A percentile compares a stretch with the other conserved stretches of the same genome.
Conservation (phyloP, 2,329 filamentous ascomycete genomes). For the Fusarium buxicola region DNA sequence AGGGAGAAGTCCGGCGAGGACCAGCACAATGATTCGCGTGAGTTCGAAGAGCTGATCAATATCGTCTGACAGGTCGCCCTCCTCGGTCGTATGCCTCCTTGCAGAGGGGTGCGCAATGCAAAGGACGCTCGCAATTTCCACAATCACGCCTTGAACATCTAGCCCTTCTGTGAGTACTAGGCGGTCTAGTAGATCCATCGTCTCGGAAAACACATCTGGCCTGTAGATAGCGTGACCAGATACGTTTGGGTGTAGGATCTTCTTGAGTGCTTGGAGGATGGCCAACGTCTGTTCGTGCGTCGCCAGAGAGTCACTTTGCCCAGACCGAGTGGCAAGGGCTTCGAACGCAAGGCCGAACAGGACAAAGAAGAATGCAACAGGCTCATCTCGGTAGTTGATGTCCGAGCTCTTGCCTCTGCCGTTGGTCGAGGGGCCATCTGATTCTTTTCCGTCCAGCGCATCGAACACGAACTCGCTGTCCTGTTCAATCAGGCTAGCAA, state of each 20-base stretch:
- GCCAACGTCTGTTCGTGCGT: constrained; percentile 84
- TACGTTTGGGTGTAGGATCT: constrained; percentile 93
- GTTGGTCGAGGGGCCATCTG: constrained; percentile 59
- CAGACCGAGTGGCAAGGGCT: constrained; percentile 84
- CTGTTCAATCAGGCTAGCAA: constrained; percentile 96
- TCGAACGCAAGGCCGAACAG: constrained; percentile 97
- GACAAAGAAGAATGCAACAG: constrained; percentile 98
- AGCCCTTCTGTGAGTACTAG: constrained; percentile 91
- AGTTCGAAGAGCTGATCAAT: constrained; percentile 98
- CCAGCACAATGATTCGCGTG: constrained; percentile 94
- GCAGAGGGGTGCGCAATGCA: constrained; percentile 94
- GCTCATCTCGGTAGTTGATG: constrained; percentile 98
- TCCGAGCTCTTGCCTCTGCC: constrained; percentile 73
- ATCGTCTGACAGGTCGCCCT: constrained; percentile 89
- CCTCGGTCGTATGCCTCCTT: constrained; percentile 64
- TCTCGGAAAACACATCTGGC: constrained; percentile 95
- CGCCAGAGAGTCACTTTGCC: constrained; percentile 63
- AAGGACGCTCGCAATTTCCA: constrained; percentile 90
- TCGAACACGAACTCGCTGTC: constrained; percentile 98
- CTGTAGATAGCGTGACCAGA: constrained; percentile 97
- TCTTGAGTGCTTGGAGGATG: constrained; percentile 91
- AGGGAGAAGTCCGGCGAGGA: constrained; percentile 87
- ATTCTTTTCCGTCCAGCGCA: constrained; percentile 87
- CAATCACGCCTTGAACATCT: constrained; percentile 90
- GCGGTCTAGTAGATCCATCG: constrained; percentile 93